Evolutionary conservation across 2,329 filamentous ascomycete species (phyloP).

Genomic region (Cucurbitaria berberidis): DNA sequence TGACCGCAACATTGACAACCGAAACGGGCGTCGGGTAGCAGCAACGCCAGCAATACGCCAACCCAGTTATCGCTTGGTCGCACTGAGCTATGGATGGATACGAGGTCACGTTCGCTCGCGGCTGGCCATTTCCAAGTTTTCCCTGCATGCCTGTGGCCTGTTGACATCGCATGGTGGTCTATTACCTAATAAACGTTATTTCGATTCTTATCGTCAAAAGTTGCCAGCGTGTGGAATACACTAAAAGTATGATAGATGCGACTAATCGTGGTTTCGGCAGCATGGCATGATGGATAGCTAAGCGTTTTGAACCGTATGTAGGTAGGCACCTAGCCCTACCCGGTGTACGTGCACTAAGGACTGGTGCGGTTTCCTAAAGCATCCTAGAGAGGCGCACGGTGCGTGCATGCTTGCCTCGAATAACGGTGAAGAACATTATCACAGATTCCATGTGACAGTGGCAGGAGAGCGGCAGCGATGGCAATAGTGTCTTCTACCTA

Average conservation of each 20-base stretch:
- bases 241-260: no score
- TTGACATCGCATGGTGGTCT: neutral
- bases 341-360: no score
- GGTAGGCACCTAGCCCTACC: no score
- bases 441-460: no score
- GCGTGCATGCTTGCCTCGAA: no score
- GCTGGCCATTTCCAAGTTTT: neutral
- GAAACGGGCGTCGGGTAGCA: neutral
- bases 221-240: neutral
- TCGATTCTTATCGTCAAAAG: neutral
- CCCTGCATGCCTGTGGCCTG: slow-evolving; percentile 2
- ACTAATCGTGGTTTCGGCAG: neutral
- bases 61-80: neutral
- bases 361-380: neutral
- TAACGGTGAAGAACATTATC: neutral
- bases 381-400: no score
- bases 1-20: no score
- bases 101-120: slow-evolving; percentile 3
- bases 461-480: neutral
- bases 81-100: neutral
- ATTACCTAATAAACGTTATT: neutral
- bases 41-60: neutral
- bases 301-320: neutral
- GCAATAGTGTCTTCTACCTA: neutral
- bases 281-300: neutral